These are phyloP conservation scores for Peronospora destructor DNA, from an alignment of 352 stramenopile species.

Conservation along the genomic window DNA sequence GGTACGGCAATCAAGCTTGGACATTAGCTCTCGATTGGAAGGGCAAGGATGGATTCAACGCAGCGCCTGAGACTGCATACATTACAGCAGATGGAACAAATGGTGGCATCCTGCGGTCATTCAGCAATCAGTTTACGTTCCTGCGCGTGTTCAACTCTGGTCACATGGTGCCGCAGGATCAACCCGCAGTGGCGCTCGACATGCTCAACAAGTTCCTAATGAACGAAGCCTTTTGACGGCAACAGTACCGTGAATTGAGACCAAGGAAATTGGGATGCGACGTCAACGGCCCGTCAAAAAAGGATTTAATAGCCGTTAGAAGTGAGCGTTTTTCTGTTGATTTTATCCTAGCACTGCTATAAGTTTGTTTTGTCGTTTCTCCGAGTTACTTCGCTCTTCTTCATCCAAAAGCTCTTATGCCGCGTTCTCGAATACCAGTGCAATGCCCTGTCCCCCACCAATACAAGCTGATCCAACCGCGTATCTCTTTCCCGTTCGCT, in stretches of 20 bases:
- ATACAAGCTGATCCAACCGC: slow-evolving; percentile 96
- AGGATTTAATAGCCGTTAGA: no score
- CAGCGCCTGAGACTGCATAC: slow-evolving; percentile 23
- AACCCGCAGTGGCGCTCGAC: slow-evolving; percentile 40
- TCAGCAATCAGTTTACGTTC: slow-evolving; percentile 48
- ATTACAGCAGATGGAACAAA: slow-evolving; percentile 13
- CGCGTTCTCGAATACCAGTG: slow-evolving; percentile 92
- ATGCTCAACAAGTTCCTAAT: slow-evolving; percentile 75
- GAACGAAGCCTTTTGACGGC: slow-evolving; percentile 2
- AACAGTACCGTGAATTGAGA: no score
- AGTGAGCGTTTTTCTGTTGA: no score
- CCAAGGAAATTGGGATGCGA: no score
- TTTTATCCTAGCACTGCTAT: no score
- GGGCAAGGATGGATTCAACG: slow-evolving; percentile 83
- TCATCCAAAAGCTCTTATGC: slow-evolving; percentile 27
- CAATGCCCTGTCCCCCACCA: slow-evolving; percentile 97
- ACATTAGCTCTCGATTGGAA: slow-evolving; percentile 88
- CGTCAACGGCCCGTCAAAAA: no score
- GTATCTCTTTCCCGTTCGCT: slow-evolving; percentile 87
- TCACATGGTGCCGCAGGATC: slow-evolving; percentile 58
- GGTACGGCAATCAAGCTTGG: slow-evolving; percentile 92
- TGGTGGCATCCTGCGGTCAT: slow-evolving; percentile 31
- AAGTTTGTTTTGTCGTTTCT: background rate
- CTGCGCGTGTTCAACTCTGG: slow-evolving; percentile 54
- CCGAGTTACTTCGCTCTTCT: slow-evolving; percentile 4